These are phyloP conservation scores for Candida tetrigidarum DNA, from an alignment of 1,139 yeast species.

Conservation along the genomic window DNA sequence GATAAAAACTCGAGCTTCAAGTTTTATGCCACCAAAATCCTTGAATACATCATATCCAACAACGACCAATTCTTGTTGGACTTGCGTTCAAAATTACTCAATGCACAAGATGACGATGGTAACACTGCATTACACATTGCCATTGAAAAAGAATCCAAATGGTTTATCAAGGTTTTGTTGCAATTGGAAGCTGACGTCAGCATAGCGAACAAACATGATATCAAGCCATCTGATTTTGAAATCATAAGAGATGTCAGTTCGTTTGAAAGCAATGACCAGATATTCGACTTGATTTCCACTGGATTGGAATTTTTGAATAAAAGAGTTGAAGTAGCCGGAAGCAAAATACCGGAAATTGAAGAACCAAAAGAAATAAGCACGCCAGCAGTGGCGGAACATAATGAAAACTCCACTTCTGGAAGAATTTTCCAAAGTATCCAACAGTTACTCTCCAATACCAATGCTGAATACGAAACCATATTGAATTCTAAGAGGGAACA, in stretches of 20 bases:
- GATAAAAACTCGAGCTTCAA: conserved; percentile 43
- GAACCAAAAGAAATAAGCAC: conserved; percentile 24
- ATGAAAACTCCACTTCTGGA: conserved; percentile 24
- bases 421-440: conserved; percentile 47
- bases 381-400: conserved; percentile 13
- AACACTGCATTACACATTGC: conserved; percentile 91
- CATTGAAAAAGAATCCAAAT: conserved; percentile 81
- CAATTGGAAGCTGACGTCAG: conserved; percentile 87
- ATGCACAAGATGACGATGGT: conserved; percentile 79
- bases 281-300: conserved; percentile 40
- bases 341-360: conserved; percentile 24
- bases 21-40: conserved; percentile 74
- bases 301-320: conserved; percentile 38
- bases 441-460: conserved; percentile 42
- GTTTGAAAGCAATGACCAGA: conserved; percentile 30
- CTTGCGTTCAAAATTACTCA: conserved; percentile 68
- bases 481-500: conserved; percentile 42
- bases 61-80: conserved; percentile 58
- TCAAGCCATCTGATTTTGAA: conserved; percentile 87
- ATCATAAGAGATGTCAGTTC: conserved; percentile 42
- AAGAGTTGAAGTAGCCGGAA: conserved; percentile 29
- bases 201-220: conserved; percentile 80
- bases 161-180: conserved; percentile 78
- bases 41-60: conserved; percentile 75
- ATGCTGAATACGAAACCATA: conserved; percentile 43